Conservation (phyloP, 225 moss, liverwort and hornwort species). For the Climacium dendroides region DNA sequence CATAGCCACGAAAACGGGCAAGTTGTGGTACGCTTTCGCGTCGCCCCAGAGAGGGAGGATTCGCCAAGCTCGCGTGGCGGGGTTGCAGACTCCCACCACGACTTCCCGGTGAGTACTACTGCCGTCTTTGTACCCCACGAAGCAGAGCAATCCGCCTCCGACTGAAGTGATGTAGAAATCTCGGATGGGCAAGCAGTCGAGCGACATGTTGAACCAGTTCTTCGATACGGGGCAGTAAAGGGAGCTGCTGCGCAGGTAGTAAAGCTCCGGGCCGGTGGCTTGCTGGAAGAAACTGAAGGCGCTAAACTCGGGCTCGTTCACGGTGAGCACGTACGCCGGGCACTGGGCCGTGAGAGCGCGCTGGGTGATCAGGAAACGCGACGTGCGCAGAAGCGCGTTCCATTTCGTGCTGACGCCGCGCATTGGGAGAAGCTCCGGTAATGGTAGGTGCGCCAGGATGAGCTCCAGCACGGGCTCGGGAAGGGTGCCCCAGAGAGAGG, state of each 20-base stretch:
- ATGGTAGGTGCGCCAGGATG: not conserved
- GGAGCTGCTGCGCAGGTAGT: conserved; percentile 8
- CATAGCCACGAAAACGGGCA: conserved; percentile 28
- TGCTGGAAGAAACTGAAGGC: conserved; percentile 14
- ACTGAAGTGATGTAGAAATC: conserved; percentile 26
- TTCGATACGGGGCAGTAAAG: conserved; percentile 11
- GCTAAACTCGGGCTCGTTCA: conserved; percentile 6
- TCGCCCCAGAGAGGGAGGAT: not conserved
- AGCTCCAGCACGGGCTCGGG: not conserved
- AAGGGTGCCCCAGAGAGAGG: not conserved
- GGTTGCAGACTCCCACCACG: conserved; percentile 17
- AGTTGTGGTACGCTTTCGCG: not conserved
- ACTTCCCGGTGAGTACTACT: not conserved
- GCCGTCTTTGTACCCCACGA: conserved; percentile 1
- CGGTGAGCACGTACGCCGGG: conserved; percentile 7
- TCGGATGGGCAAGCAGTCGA: not conserved
- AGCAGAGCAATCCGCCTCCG: conserved; percentile 12
- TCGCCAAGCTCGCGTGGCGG: conserved; percentile 4
- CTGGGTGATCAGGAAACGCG: conserved; percentile 1
- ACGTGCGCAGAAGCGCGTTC: not conserved
- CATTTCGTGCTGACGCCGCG: conserved; percentile 13
- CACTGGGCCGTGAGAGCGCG: not conserved
- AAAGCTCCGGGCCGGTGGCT: not conserved
- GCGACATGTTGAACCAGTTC: conserved; percentile 18
- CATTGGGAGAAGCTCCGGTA: conserved; percentile 3